Conservation (phyloP, 306 rosid species). For the Sicyos edulis region DNA sequence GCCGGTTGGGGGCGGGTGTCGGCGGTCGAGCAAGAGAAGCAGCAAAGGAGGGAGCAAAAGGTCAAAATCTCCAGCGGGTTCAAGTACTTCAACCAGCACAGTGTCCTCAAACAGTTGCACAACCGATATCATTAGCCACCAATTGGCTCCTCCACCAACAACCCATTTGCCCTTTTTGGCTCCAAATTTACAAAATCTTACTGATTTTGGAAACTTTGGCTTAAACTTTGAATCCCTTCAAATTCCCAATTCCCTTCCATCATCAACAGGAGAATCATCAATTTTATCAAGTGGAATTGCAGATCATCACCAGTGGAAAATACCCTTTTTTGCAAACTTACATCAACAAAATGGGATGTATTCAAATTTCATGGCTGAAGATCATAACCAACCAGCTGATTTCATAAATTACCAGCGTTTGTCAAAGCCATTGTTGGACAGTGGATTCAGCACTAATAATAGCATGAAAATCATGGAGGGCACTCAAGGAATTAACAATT, state of each 20-base stretch:
- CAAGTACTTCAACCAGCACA: slow-evolving; percentile 36
- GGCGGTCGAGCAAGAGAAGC: slow-evolving; percentile 58
- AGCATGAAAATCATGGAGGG: slow-evolving; percentile 47
- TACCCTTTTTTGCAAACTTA: slow-evolving; percentile 17
- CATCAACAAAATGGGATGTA: slow-evolving; percentile 21
- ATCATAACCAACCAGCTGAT: slow-evolving; percentile 8
- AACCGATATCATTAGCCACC: slow-evolving; percentile 34
- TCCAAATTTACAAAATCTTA: slow-evolving; percentile 38
- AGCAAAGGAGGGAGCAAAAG: slow-evolving; percentile 24
- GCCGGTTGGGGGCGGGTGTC: slow-evolving; percentile 81
- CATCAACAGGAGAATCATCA: slow-evolving; percentile 28
- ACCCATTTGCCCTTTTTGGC: slow-evolving; percentile 49
- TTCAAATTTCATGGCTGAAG: neutral
- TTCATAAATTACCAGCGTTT: slow-evolving; percentile 13
- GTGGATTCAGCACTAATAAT: slow-evolving; percentile 21
- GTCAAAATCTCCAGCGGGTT: slow-evolving; percentile 30
- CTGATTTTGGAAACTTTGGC: slow-evolving; percentile 36
- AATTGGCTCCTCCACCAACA: slow-evolving; percentile 27
- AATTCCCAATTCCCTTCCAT: slow-evolving; percentile 25
- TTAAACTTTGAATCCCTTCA: slow-evolving; percentile 35
- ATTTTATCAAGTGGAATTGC: slow-evolving; percentile 27
- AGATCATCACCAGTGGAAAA: slow-evolving; percentile 19
- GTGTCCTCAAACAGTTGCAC: slow-evolving; percentile 43
- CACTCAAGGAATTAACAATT: slow-evolving; percentile 40
- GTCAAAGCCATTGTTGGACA: slow-evolving; percentile 40